Evolutionary conservation across 345 rosid genomes (phyloP), one percentile per base, ranked within the genome.

Genomic region (Streptanthus diversifolius): DNA sequence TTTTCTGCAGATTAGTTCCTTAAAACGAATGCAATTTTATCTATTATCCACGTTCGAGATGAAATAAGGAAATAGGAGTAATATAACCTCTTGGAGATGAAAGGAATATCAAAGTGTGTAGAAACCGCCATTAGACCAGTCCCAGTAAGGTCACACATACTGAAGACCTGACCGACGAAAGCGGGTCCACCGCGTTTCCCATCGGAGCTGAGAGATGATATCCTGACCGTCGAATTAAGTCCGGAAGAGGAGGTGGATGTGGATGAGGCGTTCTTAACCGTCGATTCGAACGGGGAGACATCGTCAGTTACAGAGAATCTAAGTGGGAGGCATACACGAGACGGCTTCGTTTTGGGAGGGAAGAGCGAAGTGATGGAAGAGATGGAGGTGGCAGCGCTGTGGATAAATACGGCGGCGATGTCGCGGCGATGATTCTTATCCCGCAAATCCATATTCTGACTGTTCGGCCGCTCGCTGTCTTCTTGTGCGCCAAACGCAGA

Each of bases 91-190:
- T 85, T 84, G 68, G 97, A 87, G 71, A 95, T 75, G 80, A 90
- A 91, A 67, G 99, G 99, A 62, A 91, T 78, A 56, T 91, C 90
- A 58, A 91, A 89, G 79, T 91, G 97, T 21, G 96, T 87, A 54
- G 96, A 90, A 40, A 91, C 99, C 27, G 99, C 97, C 97, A 90
- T 90, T 22, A 91, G 89, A 60, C 99, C 97, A 21, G 96, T 88
- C 43, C 97, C 99, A 5, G 97, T 90, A 52, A 91, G 99, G 76
- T 95, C 96, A 65, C 99, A 90, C 96, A 95, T 95, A 72, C 93
- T 91, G 52, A 95, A 95, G 24, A 91, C 99, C 85, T 91, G 99
- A 27, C 97, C 99, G 5, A 90, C 90, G 66, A 95, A 91, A 76
- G 97, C 99, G 1, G 99, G 99, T 19, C 99, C 97, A 5, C 93